Evolutionary conservation across 805 yeast genomes (phyloP).

Genomic region (Clavispora asparagi): DNA sequence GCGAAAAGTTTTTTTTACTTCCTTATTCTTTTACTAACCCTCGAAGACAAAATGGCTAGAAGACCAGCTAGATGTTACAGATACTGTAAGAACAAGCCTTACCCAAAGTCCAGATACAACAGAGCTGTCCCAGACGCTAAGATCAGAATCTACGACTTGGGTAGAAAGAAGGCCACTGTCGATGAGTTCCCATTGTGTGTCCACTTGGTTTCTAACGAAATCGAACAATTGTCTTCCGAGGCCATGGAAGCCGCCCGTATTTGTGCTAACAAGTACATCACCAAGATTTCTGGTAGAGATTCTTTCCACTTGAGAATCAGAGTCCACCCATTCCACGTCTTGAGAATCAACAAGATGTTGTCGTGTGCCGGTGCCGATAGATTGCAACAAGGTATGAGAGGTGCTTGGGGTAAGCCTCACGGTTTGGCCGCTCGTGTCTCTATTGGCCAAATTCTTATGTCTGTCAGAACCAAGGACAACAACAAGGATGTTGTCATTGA

Average conservation of each 20-base stretch:
- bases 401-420: slow-evolving; percentile 99
- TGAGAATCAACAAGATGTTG: slow-evolving; percentile 99
- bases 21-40: slow-evolving; percentile 12
- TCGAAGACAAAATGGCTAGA: slow-evolving; percentile 86
- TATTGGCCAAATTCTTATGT: slow-evolving; percentile 97
- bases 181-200: slow-evolving; percentile 99
- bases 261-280: slow-evolving; percentile 99
- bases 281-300: slow-evolving; percentile 97
- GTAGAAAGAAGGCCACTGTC: slow-evolving; percentile 99
- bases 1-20: background rate
- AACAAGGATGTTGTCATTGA: slow-evolving; percentile 97
- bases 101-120: slow-evolving; percentile 99
- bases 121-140: slow-evolving; percentile 99
- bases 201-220: slow-evolving; percentile 98
- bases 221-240: slow-evolving; percentile 98
- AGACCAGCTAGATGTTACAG: slow-evolving; percentile 99
- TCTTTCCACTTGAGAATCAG: slow-evolving; percentile 99
- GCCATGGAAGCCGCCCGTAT: slow-evolving; percentile 99
- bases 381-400: slow-evolving; percentile 99
- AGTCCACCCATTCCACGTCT: slow-evolving; percentile 99
- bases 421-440: slow-evolving; percentile 99
- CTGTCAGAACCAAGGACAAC: slow-evolving; percentile 96
- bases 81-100: slow-evolving; percentile 99
- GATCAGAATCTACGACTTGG: slow-evolving; percentile 98
- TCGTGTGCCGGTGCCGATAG: slow-evolving; percentile 99